phyloP scores from a whole-genome alignment of 192 early-diverging fungal genomes.

The Gryganskiella cystojenkinii region DNA sequence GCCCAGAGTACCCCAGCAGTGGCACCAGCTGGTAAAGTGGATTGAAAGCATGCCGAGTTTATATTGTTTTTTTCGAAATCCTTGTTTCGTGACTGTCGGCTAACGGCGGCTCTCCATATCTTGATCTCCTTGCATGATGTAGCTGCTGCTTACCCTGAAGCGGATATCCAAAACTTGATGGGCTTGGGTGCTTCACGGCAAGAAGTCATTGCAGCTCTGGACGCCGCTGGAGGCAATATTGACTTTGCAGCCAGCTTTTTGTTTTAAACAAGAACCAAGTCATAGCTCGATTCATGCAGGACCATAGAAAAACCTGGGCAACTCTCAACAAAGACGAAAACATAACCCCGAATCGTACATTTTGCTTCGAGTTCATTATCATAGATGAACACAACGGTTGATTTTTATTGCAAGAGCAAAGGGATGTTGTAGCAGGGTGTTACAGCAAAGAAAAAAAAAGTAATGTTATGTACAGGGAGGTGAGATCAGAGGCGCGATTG shows the following conservation, averaged over 20 bases:
- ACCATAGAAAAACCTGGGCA: too few relatives aligned
- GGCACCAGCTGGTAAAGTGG: not conserved
- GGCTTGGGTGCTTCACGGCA: conserved; percentile 82
- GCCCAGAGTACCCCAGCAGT: not conserved
- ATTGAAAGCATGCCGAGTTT: not conserved
- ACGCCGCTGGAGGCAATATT: conserved; percentile 83
- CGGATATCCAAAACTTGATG: conserved; percentile 75
- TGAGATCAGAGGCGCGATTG: too few relatives aligned
- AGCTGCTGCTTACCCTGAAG: conserved; percentile 73
- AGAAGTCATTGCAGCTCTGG: conserved; percentile 83
- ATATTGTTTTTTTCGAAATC: not conserved
- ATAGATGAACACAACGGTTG: too few relatives aligned
- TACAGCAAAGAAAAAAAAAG: too few relatives aligned
- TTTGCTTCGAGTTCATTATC: too few relatives aligned
- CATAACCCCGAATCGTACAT: too few relatives aligned
- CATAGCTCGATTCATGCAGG: not conserved
- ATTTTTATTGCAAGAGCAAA: too few relatives aligned
- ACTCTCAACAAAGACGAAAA: too few relatives aligned
- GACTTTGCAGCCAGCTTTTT: conserved; percentile 90
- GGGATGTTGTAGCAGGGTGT: too few relatives aligned
- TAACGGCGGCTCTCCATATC: too few relatives aligned
- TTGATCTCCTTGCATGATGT: too few relatives aligned
- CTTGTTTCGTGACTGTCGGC: not conserved
- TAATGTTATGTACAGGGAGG: too few relatives aligned
- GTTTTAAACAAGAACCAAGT: conserved; percentile 61